Percentiles rank a stretch among this genome's conserved stretches.
Evolutionary conservation across 1,139 yeast genomes (phyloP).

Genomic region (Saccharomyces hybrid): DNA sequence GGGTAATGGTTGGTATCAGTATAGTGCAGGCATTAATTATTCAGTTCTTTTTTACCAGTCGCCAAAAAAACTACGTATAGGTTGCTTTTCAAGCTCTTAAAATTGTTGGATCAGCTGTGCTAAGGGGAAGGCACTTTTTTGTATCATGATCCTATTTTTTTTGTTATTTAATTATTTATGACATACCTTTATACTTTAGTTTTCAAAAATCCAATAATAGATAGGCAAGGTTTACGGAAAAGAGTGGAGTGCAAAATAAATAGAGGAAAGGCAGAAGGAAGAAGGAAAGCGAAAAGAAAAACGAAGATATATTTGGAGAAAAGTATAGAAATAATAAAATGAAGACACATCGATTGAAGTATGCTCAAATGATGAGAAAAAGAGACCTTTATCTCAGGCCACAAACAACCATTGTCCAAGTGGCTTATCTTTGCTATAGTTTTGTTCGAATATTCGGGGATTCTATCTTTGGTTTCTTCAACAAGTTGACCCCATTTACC

Average conservation of each 20-base stretch:
- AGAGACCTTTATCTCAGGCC: background rate
- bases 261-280: background rate
- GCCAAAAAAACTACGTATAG: slow-evolving; percentile 35
- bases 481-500: background rate
- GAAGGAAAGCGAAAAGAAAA: background rate
- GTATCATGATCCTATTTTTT: background rate
- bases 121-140: background rate
- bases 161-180: background rate
- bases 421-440: background rate
- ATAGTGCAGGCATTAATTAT: slow-evolving; percentile 54
- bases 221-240: background rate
- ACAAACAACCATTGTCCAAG: background rate
- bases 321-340: background rate
- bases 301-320: background rate
- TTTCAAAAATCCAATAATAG: background rate
- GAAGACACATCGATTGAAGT: background rate
- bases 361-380: background rate
- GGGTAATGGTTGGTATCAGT: slow-evolving; percentile 60
- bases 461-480: background rate
- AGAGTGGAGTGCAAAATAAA: background rate
- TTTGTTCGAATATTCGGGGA: background rate
- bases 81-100: background rate
- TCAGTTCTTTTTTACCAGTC: slow-evolving; percentile 37
- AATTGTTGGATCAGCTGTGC: background rate
- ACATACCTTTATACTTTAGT: background rate